Base-by-base conservation (phyloP, 345 rosid species). In the Xanthoceras sorbifolium region DNA sequence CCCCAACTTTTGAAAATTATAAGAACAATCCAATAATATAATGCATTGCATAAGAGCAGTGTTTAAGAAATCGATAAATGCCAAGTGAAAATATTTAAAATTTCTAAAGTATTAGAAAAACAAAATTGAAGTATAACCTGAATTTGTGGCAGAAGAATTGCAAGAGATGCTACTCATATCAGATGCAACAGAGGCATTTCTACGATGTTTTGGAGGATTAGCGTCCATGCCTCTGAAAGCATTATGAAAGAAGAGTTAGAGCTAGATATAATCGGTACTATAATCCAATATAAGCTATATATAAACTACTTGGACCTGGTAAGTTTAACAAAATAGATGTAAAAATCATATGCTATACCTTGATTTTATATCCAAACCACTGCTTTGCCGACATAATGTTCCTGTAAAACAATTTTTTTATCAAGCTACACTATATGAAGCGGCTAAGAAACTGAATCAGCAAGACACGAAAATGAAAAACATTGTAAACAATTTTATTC, bases 131-230 rank as follows among this genome's bases (percentile, higher is more conserved):
- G 76, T 76, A 36, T 69, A 71, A 93, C 97, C 94, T 84, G 85
- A 68, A 85, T 79, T 85, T 71, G 80, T 44, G 29, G 75, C 32
- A 64, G 81, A 38, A 69, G 79, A 84, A 72, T 76, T 82, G 22
- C 93, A 90, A 78, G 92, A 80, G 46, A 75, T 65, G 76, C 92
- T 88, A 65, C 90, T 85, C 63, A 80, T 82, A 77, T 92, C 97
- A 60, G 96, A 90, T 75, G 89, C 83, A 40, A 88, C 83, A 52
- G 98, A 93, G 79, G 89, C 84, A 81, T 88, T 84, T 81, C 97
- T 90, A 28, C 85, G 88, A 76, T 79, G 97, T 76, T 77, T 91
- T 72, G 89, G 82, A 71, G 79, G 87, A 82, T 52, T 77, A 46
- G 48, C 85, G 22, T 91, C 97, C 64, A 78, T 20, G 34, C 64